Conservation (phyloP, 768 basidiomycete species). For the Saitozyma sp. region DNA sequence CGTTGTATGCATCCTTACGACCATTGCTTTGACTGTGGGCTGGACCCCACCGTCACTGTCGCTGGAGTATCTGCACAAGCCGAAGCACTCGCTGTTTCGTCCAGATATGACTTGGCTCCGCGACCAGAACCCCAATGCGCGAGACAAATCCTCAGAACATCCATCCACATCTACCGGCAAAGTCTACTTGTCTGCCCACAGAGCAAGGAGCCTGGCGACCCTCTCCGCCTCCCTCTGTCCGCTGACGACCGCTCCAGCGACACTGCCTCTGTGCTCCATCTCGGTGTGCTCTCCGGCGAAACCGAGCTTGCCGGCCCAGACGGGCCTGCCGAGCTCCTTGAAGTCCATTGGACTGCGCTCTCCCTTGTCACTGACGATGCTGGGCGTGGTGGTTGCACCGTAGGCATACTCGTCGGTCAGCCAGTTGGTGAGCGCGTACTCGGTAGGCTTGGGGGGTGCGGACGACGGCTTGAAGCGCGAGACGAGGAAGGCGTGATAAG, state of each 20-base stretch:
- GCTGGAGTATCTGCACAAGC: too few species aligned
- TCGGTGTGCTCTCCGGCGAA: conserved; percentile 57
- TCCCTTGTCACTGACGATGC: conserved; percentile 27
- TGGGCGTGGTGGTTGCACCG: conserved; percentile 54
- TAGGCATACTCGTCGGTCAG: conserved; percentile 46
- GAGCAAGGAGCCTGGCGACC: conserved; percentile 43
- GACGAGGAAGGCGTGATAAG: conserved; percentile 39
- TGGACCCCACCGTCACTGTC: too few species aligned
- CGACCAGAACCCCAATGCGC: neutral
- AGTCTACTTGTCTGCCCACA: conserved; percentile 10
- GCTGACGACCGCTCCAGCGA: conserved; percentile 53
- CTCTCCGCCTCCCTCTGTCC: conserved; percentile 53
- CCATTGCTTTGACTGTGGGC: too few species aligned
- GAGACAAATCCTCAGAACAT: neutral
- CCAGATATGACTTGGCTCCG: too few species aligned
- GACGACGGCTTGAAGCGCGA: conserved; percentile 24
- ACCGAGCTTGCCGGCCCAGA: conserved; percentile 50
- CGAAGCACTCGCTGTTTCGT: too few species aligned
- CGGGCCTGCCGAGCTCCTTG: conserved; percentile 48
- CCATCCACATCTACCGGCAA: neutral
- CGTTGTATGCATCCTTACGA: too few species aligned
- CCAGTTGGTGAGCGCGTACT: conserved; percentile 50
- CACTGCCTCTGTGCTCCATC: conserved; percentile 53
- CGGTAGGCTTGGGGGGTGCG: conserved; percentile 18
- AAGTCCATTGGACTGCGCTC: conserved; percentile 53